A percentile compares a stretch with the other conserved stretches of the same genome.
Evolutionary conservation across 2,329 filamentous ascomycete genomes (phyloP).

Genomic region (Fusarium cyanostomum): DNA sequence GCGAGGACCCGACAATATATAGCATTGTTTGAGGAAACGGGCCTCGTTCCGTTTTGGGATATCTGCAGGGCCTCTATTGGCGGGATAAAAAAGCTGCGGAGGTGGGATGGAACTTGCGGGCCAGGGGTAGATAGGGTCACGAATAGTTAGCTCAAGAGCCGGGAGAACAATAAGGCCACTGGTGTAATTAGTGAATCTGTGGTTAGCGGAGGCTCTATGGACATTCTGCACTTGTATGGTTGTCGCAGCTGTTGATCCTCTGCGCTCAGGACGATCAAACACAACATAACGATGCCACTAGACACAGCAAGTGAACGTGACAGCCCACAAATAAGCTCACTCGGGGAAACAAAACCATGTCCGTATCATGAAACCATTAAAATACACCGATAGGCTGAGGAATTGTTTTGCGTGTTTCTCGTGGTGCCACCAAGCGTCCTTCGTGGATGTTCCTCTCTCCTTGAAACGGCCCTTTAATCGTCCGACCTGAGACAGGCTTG

Average conservation of each 20-base stretch:
- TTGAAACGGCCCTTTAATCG: constrained; percentile 24
- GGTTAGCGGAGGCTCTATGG: no score
- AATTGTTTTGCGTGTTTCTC: not conserved
- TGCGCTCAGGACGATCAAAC: no score
- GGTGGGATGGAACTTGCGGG: constrained; percentile 1
- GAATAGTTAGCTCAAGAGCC: not conserved
- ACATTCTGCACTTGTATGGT: no score
- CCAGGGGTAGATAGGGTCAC: constrained; percentile 1
- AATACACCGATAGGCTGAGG: not conserved
- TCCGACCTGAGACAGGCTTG: constrained; percentile 7
- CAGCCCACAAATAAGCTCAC: not conserved
- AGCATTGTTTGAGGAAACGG: not conserved
- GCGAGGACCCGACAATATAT: constrained; percentile 14
- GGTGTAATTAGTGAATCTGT: no score
- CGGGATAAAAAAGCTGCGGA: constrained; percentile 14
- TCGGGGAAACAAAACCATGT: not conserved
- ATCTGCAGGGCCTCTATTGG: not conserved
- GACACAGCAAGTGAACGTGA: no score
- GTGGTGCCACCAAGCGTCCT: not conserved
- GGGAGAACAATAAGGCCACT: no score
- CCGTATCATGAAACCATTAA: not conserved
- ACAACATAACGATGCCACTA: no score
- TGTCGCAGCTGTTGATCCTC: no score
- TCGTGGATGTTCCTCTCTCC: not conserved
- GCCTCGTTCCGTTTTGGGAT: not conserved